These are phyloP conservation scores for Schizochytrium sp. DNA, from an alignment of 108 stramenopile species.

Conservation along the genomic window DNA sequence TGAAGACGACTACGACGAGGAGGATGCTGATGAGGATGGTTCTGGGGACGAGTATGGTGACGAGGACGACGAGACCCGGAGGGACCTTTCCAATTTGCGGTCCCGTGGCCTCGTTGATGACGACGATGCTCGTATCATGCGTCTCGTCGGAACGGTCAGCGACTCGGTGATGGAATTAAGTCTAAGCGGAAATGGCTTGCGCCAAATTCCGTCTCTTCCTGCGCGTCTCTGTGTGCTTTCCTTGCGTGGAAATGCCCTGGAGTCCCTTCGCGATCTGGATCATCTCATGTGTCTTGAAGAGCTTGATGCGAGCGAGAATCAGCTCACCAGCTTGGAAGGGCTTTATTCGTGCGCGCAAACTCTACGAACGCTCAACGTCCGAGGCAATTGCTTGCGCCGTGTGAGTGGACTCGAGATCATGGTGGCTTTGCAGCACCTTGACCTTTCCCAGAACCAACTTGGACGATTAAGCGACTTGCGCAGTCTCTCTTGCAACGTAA, in stretches of 20 bases:
- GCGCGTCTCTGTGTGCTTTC: background rate
- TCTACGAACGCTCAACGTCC: background rate
- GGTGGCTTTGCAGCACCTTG: background rate
- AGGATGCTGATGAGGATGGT: too few species aligned
- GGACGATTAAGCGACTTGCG: background rate
- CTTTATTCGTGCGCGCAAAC: background rate
- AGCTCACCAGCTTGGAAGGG: background rate
- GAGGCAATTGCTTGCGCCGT: background rate
- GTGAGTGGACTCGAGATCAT: background rate
- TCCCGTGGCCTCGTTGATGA: background rate
- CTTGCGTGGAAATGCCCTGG: background rate
- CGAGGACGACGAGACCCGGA: background rate
- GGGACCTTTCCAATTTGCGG: background rate
- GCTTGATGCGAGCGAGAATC: constrained; percentile 3
- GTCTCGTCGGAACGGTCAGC: background rate
- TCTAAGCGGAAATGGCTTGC: background rate
- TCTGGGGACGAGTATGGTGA: too few species aligned
- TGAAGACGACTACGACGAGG: too few species aligned
- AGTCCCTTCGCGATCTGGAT: background rate
- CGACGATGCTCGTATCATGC: background rate
- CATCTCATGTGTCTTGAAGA: background rate
- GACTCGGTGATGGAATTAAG: background rate
- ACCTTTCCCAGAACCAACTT: background rate
- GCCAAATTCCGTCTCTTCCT: background rate
- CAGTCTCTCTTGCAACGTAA: background rate